A percentile compares a stretch with the other conserved stretches of the same genome.
Evolutionary conservation across 116 monocot genomes (phyloP).

Genomic region (Zostera marina): DNA sequence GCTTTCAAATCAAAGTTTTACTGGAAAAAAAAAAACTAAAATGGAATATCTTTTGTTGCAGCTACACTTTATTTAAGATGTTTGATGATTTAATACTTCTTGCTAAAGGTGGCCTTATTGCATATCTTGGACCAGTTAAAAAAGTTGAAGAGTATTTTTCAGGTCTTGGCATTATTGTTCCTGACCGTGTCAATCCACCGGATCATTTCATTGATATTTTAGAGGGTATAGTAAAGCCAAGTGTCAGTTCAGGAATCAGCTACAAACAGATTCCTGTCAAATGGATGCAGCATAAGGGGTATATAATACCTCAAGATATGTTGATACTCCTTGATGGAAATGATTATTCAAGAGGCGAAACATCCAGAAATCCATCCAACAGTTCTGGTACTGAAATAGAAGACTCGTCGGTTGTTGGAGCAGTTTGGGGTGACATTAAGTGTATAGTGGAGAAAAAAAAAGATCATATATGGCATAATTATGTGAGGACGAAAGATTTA

Average conservation of each 20-base stretch:
- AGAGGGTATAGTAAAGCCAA: conserved; percentile 88
- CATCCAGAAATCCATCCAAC: conserved; percentile 8
- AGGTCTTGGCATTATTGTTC: conserved; percentile 83
- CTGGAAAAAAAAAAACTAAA: conserved; percentile 1
- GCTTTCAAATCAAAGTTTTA: not conserved
- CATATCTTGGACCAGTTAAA: conserved; percentile 87
- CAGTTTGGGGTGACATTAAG: conserved; percentile 31
- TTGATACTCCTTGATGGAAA: conserved; percentile 22
- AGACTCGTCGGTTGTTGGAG: conserved; percentile 31
- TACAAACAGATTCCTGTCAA: conserved; percentile 64
- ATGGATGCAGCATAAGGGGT: conserved; percentile 99
- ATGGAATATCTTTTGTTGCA: conserved; percentile 16
- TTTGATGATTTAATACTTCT: conserved; percentile 98
- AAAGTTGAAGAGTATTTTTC: conserved; percentile 93
- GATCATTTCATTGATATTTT: conserved; percentile 96
- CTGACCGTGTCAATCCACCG: conserved; percentile 95
- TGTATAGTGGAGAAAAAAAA: conserved; percentile 28
- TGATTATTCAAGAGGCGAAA: conserved; percentile 17
- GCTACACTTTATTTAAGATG: conserved; percentile 83
- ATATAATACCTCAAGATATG: conserved; percentile 74
- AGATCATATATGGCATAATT: conserved; percentile 32
- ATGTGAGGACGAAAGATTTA: conserved; percentile 47
- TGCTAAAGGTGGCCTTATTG: conserved; percentile 90
- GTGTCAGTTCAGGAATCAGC: conserved; percentile 35
- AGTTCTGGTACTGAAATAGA: conserved; percentile 7